These are phyloP conservation scores for Cyclospora cayetanensis DNA, from an alignment of 169 alveolate species.

Conservation along the genomic window DNA sequence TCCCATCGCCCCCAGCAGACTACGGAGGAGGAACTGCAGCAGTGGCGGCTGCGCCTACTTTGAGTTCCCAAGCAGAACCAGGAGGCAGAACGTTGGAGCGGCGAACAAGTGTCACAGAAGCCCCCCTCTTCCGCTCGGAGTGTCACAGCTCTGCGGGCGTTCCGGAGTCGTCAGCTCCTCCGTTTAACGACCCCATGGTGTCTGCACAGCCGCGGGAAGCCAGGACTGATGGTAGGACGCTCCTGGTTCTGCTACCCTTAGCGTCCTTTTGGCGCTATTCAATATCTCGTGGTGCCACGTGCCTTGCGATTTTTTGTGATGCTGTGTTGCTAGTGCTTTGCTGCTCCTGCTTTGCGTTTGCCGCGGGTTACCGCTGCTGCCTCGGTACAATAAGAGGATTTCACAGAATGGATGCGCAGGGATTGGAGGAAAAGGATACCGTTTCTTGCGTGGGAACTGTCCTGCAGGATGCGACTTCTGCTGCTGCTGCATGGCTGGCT, in stretches of 20 bases:
- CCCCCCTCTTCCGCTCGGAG: not conserved
- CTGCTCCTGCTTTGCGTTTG: no score
- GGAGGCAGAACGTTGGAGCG: not conserved
- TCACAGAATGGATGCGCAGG: no score
- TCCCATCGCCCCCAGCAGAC: not conserved
- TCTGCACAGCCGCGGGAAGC: constrained; percentile 44
- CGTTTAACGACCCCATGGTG: not conserved
- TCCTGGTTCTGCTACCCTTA: not conserved
- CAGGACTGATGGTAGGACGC: not conserved
- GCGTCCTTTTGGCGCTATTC: no score
- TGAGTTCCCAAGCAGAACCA: not conserved
- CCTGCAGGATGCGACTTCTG: constrained; percentile 37
- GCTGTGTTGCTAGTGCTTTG: no score
- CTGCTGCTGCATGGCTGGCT: constrained; percentile 57
- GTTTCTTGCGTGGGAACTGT: constrained; percentile 14
- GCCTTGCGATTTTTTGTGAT: no score
- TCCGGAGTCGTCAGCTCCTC: constrained; percentile 15
- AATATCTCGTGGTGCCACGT: no score
- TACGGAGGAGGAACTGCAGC: not conserved
- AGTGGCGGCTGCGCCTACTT: not conserved
- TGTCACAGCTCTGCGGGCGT: constrained; percentile 17
- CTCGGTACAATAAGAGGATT: no score
- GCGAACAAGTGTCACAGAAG: not conserved
- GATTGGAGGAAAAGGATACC: no score
- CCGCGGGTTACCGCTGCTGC: no score